Base-by-base conservation (phyloP, 1,139 yeast species). In the Nakaseomyces uthaithaninus region DNA sequence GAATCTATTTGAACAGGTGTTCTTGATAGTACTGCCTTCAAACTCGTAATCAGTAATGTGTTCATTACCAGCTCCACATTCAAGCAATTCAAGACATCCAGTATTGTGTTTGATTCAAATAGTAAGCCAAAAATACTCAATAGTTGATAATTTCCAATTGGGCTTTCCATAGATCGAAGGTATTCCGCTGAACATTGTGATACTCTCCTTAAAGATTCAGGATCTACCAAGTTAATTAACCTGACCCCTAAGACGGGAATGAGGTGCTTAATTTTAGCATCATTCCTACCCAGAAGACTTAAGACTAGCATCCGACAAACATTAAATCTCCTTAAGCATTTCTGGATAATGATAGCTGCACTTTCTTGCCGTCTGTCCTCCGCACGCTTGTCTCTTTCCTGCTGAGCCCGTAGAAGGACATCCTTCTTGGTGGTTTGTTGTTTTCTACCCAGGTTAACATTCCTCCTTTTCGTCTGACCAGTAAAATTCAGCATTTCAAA, bases 391-490 rank as follows among this genome's bases (percentile, higher is more conserved):
- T 69, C 72, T 26, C 97, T 68, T 47, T 84, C 89, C 31, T 64
- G 63, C 49, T 75, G 74, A 3, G 94, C 77, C 46, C 72, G 75
- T 46, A 73, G 75, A 16, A 89, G 63, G 44, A 76, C 64, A 3
- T 71, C 64, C 31, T 48, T 48, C 42, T 50, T 56, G 2, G 56
- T 47, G 14, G 49, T 42, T 6, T 45, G 48, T n/a, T 47, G 18
- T 28, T 44, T 49, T 16, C 82, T 82, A 3, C 95, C 93, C 36
- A 87, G 67, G 57, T 89, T 87, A 48, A 89, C 80, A 30, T 71
- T 74, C 43, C 95, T 66, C 48, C 74, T 72, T 49, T 68, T 70
- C 8, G 70, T 71, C 43, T 72, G 74, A 2, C 93, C 93, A 3
- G 78, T 76, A 62, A 82, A 82, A 62, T 80, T 79, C 27, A 63